Conservation (phyloP, 345 rosid genomes). For the Gossypium bickii region DNA sequence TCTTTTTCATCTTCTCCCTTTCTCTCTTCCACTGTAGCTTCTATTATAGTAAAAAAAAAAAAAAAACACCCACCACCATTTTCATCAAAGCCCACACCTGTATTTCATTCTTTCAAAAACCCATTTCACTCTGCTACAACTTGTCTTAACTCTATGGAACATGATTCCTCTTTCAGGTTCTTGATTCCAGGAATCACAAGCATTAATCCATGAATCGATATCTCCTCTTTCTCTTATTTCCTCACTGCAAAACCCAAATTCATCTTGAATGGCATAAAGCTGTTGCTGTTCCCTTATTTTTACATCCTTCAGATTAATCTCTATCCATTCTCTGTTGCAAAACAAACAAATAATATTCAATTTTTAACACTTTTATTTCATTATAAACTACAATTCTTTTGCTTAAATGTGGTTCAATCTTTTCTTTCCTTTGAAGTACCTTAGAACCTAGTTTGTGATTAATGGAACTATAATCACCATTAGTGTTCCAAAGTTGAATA, state of each 20-base stretch:
- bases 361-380: background rate
- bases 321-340: slow-evolving; percentile 40
- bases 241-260: slow-evolving; percentile 21
- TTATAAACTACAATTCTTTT: background rate
- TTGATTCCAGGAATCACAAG: slow-evolving; percentile 52
- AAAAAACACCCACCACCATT: no score
- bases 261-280: slow-evolving; percentile 38
- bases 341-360: background rate
- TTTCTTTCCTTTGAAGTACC: slow-evolving; percentile 27
- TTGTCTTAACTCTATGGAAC: slow-evolving; percentile 34
- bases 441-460: slow-evolving; percentile 34
- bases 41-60: no score
- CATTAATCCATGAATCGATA: slow-evolving; percentile 36
- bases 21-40: no score
- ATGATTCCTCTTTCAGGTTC: slow-evolving; percentile 51
- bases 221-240: slow-evolving; percentile 31
- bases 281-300: slow-evolving; percentile 28
- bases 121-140: slow-evolving; percentile 28
- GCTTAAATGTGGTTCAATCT: background rate
- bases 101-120: no score
- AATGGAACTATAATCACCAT: slow-evolving; percentile 24
- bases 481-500: slow-evolving; percentile 58
- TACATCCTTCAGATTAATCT: slow-evolving; percentile 32
- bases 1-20: no score
- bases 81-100: no score